Conservation (phyloP, 2,329 filamentous ascomycete genomes). For the Chaetomium olivaceum region DNA sequence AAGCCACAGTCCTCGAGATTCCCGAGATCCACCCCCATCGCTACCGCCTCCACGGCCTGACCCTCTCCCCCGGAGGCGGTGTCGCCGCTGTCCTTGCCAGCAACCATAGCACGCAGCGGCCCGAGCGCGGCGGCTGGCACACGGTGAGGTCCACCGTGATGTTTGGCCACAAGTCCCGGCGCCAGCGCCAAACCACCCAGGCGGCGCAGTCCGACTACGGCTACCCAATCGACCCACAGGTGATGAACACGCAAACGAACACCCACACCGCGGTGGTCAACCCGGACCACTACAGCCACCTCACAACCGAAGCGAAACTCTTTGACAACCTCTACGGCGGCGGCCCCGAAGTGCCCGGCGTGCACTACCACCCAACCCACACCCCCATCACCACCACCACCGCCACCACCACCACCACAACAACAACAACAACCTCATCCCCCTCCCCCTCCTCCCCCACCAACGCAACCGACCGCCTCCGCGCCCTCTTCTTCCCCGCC, state of each 20-base stretch:
- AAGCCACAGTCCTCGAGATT: constrained; percentile 26
- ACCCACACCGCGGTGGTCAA: neutral
- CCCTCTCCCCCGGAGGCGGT: constrained; percentile 53
- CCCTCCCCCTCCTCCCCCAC: constrained; percentile 3
- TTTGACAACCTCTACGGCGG: constrained; percentile 62
- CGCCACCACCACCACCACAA: constrained; percentile 11
- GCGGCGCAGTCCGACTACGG: neutral
- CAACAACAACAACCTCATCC: constrained; percentile 12
- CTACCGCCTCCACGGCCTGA: constrained; percentile 56
- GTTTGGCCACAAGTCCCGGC: constrained; percentile 38
- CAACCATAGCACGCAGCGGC: constrained; percentile 50
- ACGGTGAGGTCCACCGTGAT: constrained; percentile 42
- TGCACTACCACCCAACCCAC: constrained; percentile 29
- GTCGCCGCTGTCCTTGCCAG: constrained; percentile 54
- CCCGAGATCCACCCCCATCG: constrained; percentile 51
- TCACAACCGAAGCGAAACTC: constrained; percentile 56
- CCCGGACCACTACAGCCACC: constrained; percentile 21
- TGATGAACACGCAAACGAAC: neutral
- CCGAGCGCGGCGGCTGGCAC: constrained; percentile 45
- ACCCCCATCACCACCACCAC: constrained; percentile 15
- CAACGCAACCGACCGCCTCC: constrained; percentile 30
- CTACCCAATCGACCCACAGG: constrained; percentile 16
- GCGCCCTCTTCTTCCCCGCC: constrained; percentile 43
- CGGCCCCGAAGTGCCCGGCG: constrained; percentile 49
- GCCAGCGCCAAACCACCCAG: constrained; percentile 26